Evolutionary conservation across 1,284 basidiomycete genomes (phyloP).

Genomic region (Apiotrichum porosum): DNA sequence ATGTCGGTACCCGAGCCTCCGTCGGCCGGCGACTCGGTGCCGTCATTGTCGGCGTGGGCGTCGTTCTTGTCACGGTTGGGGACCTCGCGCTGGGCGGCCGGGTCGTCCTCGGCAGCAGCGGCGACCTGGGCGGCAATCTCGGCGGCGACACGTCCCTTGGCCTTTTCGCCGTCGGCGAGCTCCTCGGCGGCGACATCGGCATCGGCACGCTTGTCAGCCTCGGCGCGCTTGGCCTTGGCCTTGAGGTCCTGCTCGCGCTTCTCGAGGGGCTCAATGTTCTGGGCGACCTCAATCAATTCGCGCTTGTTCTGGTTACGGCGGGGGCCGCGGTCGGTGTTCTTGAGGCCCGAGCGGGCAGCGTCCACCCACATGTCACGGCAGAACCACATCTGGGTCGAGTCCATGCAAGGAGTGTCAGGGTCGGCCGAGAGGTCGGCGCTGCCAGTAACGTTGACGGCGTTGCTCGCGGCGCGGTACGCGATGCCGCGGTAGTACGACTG

Average conservation of each 20-base stretch:
- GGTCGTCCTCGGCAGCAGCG: slow-evolving; percentile 21
- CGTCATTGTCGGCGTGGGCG: slow-evolving; percentile 23
- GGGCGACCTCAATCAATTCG: slow-evolving; percentile 21
- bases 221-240: background rate
- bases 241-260: slow-evolving; percentile 17
- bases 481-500: slow-evolving; percentile 90
- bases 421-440: slow-evolving; percentile 57
- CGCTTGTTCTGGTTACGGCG: slow-evolving; percentile 19
- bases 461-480: slow-evolving; percentile 68
- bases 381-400: slow-evolving; percentile 92
- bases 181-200: background rate
- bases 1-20: slow-evolving; percentile 75
- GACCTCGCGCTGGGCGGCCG: slow-evolving; percentile 11
- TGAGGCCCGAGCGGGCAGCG: slow-evolving; percentile 66
- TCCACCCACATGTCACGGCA: slow-evolving; percentile 87
- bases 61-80: slow-evolving; percentile 5
- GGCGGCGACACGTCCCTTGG: background rate
- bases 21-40: slow-evolving; percentile 12
- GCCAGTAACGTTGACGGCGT: slow-evolving; percentile 70
- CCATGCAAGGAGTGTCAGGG: slow-evolving; percentile 78
- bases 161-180: background rate
- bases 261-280: slow-evolving; percentile 25
- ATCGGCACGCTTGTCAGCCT: slow-evolving; percentile 2
- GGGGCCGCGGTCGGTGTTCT: slow-evolving; percentile 28
- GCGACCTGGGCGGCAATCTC: slow-evolving; percentile 5